Evolutionary conservation across 108 stramenopile genomes (phyloP).

Genomic region (Discostella stelligeroides): DNA sequence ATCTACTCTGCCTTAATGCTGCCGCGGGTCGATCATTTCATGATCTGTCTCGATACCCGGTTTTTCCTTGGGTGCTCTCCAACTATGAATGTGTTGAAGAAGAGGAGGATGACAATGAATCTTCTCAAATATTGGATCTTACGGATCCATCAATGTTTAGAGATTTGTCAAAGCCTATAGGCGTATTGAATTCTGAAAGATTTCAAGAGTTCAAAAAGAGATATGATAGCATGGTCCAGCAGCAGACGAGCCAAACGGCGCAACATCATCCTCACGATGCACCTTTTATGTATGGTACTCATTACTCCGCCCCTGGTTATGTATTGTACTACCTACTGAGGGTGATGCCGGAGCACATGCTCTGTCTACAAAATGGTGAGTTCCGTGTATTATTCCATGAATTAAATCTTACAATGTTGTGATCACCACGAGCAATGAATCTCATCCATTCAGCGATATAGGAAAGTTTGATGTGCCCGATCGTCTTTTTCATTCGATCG

Average conservation of each 20-base stretch:
- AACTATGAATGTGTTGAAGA: conserved; percentile 85
- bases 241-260: conserved; percentile 27
- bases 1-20: conserved; percentile 93
- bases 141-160: conserved; percentile 62
- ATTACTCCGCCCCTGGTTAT: conserved; percentile 97
- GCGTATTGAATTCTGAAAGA: conserved; percentile 89
- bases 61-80: conserved; percentile 96
- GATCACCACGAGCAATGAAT: background rate
- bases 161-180: conserved; percentile 97
- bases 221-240: conserved; percentile 71
- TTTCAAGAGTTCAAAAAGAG: conserved; percentile 87
- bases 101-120: conserved; percentile 43
- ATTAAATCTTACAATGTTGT: background rate
- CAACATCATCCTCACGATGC: conserved; percentile 46
- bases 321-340: conserved; percentile 97
- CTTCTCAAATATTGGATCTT: conserved; percentile 50
- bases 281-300: conserved; percentile 94
- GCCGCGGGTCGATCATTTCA: conserved; percentile 92
- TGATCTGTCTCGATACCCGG: conserved; percentile 98
- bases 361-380: conserved; percentile 95
- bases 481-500: conserved; percentile 89
- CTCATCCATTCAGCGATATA: conserved; percentile 9
- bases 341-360: conserved; percentile 96
- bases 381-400: background rate
- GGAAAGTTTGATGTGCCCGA: conserved; percentile 97